Evolutionary conservation across 805 yeast species (phyloP).

Genomic region (Brettanomyces nanus): DNA sequence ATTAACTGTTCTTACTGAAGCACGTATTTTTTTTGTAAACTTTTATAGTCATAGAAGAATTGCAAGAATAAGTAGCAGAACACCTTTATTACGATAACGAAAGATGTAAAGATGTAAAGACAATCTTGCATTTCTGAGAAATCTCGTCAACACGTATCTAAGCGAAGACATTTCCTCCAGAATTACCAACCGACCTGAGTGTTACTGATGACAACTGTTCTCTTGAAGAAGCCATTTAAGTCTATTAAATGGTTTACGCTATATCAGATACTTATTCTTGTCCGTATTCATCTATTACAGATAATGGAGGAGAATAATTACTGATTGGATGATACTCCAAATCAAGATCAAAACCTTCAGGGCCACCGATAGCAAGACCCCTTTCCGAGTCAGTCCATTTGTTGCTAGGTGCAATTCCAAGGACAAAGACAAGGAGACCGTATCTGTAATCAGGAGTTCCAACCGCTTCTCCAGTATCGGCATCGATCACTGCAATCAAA

Average conservation of each 20-base stretch:
- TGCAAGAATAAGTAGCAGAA: neutral
- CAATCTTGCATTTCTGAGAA: no score
- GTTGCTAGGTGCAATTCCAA: slow-evolving; percentile 31
- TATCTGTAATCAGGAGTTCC: slow-evolving; percentile 42
- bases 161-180: no score
- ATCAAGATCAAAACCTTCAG: slow-evolving; percentile 28
- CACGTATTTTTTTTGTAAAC: no score
- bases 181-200: no score
- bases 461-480: slow-evolving; percentile 37
- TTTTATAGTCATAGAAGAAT: neutral
- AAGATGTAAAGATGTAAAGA: no score
- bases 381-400: slow-evolving; percentile 29
- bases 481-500: slow-evolving; percentile 33
- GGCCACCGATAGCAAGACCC: slow-evolving; percentile 35
- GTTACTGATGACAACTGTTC: no score
- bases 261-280: neutral
- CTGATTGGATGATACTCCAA: slow-evolving; percentile 31
- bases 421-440: slow-evolving; percentile 35
- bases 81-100: no score
- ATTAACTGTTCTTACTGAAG: no score
- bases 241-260: no score
- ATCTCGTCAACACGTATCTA: no score
- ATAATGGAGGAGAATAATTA: no score
- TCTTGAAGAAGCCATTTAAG: no score
- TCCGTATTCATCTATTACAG: neutral